Conservation (phyloP, 768 basidiomycete species). For the Lactarius tabidus region DNA sequence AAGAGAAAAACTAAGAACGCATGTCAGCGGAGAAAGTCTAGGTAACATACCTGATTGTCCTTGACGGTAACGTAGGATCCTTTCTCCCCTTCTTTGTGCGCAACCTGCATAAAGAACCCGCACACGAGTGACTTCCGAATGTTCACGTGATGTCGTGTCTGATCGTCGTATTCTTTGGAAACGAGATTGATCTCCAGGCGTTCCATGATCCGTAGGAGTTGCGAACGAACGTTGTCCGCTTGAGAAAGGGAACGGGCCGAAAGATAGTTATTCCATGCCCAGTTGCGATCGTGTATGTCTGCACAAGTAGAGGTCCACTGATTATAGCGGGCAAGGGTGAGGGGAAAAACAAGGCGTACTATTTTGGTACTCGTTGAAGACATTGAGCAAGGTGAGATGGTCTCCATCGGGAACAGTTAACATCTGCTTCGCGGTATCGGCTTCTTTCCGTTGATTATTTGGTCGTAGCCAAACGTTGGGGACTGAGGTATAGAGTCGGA, state of each 20-base stretch:
- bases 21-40: not conserved
- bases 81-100: slow-evolving; percentile 92
- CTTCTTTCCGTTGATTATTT: slow-evolving; percentile 80
- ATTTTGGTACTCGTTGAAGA: slow-evolving; percentile 86
- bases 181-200: slow-evolving; percentile 76
- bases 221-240: slow-evolving; percentile 90
- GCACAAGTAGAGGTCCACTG: not conserved
- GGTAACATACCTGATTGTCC: slow-evolving; percentile 73
- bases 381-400: slow-evolving; percentile 90
- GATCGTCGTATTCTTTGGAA: slow-evolving; percentile 58
- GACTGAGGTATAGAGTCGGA: slow-evolving; percentile 41
- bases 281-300: slow-evolving; percentile 61
- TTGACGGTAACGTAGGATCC: slow-evolving; percentile 87
- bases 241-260: slow-evolving; percentile 78
- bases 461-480: slow-evolving; percentile 96
- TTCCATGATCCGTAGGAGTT: slow-evolving; percentile 90
- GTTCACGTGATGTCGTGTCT: slow-evolving; percentile 48
- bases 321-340: not conserved
- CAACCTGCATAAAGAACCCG: slow-evolving; percentile 98
- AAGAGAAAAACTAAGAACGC: not conserved
- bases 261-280: slow-evolving; percentile 90
- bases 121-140: slow-evolving; percentile 82
- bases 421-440: slow-evolving; percentile 86
- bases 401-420: slow-evolving; percentile 95
- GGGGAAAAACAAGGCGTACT: slow-evolving; percentile 45